Percentiles rank a stretch among this genome's conserved stretches.
Conservation (phyloP, 2,329 filamentous ascomycete genomes). For the Phialophora tarda region DNA sequence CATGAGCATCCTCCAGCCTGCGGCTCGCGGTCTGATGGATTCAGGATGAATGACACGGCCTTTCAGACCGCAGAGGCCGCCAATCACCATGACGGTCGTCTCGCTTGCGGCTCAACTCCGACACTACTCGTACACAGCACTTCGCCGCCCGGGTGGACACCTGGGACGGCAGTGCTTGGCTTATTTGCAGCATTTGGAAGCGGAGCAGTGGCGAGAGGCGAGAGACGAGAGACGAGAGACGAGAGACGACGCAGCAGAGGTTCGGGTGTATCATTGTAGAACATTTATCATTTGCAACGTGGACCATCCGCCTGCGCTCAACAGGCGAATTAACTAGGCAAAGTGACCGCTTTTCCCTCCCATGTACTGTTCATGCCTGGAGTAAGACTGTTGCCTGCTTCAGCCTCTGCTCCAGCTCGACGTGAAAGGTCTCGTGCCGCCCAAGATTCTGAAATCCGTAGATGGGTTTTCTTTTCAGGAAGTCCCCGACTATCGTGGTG, state of each 20-base stretch:
- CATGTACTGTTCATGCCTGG: slow-evolving; percentile 10
- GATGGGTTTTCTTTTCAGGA: slow-evolving; percentile 38
- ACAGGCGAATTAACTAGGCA: background rate
- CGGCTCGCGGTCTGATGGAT: background rate
- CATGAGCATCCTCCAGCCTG: slow-evolving; percentile 6
- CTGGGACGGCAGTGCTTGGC: slow-evolving; percentile 1
- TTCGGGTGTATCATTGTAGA: background rate
- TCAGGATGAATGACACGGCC: background rate
- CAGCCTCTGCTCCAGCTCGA: slow-evolving; percentile 37
- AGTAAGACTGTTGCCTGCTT: slow-evolving; percentile 27
- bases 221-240: background rate
- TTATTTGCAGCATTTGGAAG: slow-evolving; percentile 11
- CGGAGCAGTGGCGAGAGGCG: background rate
- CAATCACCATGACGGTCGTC: slow-evolving; percentile 4
- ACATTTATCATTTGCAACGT: background rate
- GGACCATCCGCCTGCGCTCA: background rate
- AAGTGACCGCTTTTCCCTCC: background rate
- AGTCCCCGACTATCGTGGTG: slow-evolving; percentile 30
- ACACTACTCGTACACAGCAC: background rate
- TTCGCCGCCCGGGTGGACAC: background rate
- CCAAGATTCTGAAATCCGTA: slow-evolving; percentile 37
- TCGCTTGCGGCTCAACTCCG: slow-evolving; percentile 2
- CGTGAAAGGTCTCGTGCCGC: slow-evolving; percentile 36
- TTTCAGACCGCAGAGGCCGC: slow-evolving; percentile 10
- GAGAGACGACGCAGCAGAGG: background rate